Evolutionary conservation across 83 land plant genomes (phyloP).

Genomic region (Picea mariana): DNA sequence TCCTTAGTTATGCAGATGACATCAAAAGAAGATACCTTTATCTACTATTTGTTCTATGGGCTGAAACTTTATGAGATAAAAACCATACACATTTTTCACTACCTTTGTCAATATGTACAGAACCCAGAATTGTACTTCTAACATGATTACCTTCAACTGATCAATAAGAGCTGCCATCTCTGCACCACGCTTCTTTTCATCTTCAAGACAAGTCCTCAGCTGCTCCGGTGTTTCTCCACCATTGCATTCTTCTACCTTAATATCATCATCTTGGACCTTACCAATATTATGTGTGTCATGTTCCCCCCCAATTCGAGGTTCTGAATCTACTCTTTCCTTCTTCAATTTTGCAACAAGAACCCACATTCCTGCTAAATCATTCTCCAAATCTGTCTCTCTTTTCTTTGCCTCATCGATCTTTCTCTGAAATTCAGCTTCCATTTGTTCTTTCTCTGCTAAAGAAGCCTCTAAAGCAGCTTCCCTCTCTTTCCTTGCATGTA

Average conservation of each 20-base stretch:
- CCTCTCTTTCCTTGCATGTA: slow-evolving; percentile 41
- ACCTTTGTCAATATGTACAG: background rate
- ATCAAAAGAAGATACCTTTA: background rate
- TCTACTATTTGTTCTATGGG: background rate
- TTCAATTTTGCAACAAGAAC: slow-evolving; percentile 65
- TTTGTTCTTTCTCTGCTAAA: slow-evolving; percentile 44
- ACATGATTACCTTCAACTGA: slow-evolving; percentile 51
- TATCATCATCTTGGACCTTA: slow-evolving; percentile 19
- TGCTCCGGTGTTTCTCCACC: slow-evolving; percentile 23
- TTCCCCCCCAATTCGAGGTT: slow-evolving; percentile 11
- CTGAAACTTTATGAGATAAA: background rate
- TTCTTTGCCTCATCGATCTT: slow-evolving; percentile 56
- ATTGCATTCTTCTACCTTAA: slow-evolving; percentile 12
- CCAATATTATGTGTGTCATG: slow-evolving; percentile 18
- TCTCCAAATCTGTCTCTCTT: slow-evolving; percentile 60
- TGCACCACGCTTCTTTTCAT: slow-evolving; percentile 39
- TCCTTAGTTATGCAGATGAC: background rate
- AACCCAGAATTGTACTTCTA: background rate
- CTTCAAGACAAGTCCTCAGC: slow-evolving; percentile 25
- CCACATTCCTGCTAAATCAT: slow-evolving; percentile 87
- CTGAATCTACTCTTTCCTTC: slow-evolving; percentile 25
- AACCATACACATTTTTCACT: background rate
- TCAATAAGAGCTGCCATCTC: slow-evolving; percentile 45
- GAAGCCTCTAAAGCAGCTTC: slow-evolving; percentile 45
- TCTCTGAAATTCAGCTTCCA: slow-evolving; percentile 43